phyloP scores from a whole-genome alignment of 768 basidiomycete species.

The Russula griseocarnosa region DNA sequence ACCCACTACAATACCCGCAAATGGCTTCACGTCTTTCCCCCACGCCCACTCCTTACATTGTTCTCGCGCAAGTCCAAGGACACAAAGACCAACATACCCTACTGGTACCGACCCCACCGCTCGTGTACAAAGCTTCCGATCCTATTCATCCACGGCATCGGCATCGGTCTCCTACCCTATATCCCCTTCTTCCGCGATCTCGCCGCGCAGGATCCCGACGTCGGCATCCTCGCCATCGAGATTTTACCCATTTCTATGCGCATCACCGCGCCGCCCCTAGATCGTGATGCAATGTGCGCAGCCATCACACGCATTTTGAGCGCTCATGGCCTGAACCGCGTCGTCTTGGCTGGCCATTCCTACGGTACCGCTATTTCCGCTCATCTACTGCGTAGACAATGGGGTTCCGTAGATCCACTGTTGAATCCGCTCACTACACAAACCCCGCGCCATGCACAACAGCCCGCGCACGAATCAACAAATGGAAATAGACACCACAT shows the following conservation, averaged over 20 bases:
- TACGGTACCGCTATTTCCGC: slow-evolving; percentile 58
- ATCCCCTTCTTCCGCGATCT: slow-evolving; percentile 48
- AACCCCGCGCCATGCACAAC: not conserved
- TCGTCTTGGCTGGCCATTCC: slow-evolving; percentile 54
- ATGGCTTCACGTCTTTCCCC: slow-evolving; percentile 49
- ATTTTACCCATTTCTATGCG: slow-evolving; percentile 57
- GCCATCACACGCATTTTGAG: slow-evolving; percentile 46
- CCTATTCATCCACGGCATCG: slow-evolving; percentile 68
- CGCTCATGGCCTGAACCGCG: slow-evolving; percentile 37
- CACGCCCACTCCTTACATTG: slow-evolving; percentile 42
- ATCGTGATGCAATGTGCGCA: slow-evolving; percentile 39
- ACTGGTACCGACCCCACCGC: slow-evolving; percentile 50
- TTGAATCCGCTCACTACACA: slow-evolving; percentile 10
- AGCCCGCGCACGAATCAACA: not conserved
- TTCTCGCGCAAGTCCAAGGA: slow-evolving; percentile 42
- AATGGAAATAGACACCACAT: not conserved
- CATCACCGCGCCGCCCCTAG: slow-evolving; percentile 52
- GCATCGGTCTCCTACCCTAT: slow-evolving; percentile 62
- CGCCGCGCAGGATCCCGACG: slow-evolving; percentile 42
- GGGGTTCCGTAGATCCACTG: not conserved
- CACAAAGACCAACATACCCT: slow-evolving; percentile 35
- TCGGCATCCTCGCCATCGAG: slow-evolving; percentile 58
- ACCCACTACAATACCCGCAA: slow-evolving; percentile 44
- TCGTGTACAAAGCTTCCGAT: slow-evolving; percentile 48
- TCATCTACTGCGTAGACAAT: slow-evolving; percentile 45